Conservation (phyloP, 2,329 filamentous ascomycete species). For the Fusarium nanum region DNA sequence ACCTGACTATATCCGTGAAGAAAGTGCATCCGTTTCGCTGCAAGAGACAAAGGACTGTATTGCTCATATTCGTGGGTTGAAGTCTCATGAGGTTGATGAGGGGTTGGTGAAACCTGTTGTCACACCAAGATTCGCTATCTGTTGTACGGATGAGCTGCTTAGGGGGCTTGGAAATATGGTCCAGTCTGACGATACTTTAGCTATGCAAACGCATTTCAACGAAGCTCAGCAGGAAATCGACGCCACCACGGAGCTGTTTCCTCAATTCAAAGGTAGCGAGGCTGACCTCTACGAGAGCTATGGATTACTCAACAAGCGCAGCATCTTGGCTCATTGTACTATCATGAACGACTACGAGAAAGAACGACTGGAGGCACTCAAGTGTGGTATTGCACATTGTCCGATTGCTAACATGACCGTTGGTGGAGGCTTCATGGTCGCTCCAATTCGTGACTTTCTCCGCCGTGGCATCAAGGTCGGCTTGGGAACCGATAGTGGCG, state of each 20-base stretch:
- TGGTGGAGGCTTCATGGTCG: constrained; percentile 20
- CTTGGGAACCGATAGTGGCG: constrained; percentile 15
- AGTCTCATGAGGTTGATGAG: background rate
- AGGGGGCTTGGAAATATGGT: constrained; percentile 16
- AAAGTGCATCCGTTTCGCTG: constrained; percentile 1
- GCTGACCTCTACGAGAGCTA: constrained; percentile 19
- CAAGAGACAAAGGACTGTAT: constrained; percentile 13
- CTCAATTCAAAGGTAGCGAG: constrained; percentile 15
- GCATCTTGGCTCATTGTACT: constrained; percentile 19
- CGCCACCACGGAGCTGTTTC: constrained; percentile 5
- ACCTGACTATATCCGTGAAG: constrained; percentile 8
- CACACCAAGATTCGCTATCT: constrained; percentile 25
- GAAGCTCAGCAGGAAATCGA: constrained; percentile 27
- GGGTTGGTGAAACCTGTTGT: constrained; percentile 12
- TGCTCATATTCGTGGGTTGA: constrained; percentile 2
- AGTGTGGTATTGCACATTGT: constrained; percentile 8
- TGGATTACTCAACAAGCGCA: constrained; percentile 12
- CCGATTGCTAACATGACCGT: constrained; percentile 24
- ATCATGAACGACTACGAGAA: constrained; percentile 26
- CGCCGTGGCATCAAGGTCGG: constrained; percentile 9
- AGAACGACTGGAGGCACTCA: background rate
- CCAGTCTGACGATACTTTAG: background rate
- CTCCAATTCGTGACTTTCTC: constrained; percentile 16
- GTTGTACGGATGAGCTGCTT: constrained; percentile 20
- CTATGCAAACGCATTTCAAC: constrained; percentile 25